These are phyloP conservation scores for Penstemon davidsonii DNA, from an alignment of 257 asterid species.

Conservation along the genomic window DNA sequence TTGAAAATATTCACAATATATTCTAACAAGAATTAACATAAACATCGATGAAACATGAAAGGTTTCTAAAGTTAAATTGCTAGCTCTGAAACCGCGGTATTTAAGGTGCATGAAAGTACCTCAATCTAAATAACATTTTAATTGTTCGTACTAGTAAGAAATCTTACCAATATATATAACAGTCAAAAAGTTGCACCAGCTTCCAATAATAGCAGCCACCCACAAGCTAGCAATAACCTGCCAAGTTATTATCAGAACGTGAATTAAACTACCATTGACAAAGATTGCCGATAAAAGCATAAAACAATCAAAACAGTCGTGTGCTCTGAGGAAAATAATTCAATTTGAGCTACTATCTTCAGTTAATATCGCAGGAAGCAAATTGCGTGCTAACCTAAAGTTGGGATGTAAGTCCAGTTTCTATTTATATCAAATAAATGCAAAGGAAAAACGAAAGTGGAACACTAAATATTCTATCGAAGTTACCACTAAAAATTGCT, in stretches of 20 bases:
- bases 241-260: conserved; percentile 12
- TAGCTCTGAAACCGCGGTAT: background rate
- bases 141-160: background rate
- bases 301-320: too few species aligned
- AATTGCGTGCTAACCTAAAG: too few species aligned
- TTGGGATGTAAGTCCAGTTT: too few species aligned
- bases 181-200: conserved; percentile 88
- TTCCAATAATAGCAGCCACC: conserved; percentile 77
- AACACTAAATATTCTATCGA: too few species aligned
- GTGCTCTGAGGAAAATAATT: too few species aligned
- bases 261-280: background rate
- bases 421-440: too few species aligned
- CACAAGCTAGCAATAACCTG: conserved; percentile 68
- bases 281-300: too few species aligned
- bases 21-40: background rate
- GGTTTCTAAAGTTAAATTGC: too few species aligned
- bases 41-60: background rate
- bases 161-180: conserved; percentile 62
- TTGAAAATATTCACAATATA: too few species aligned
- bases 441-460: too few species aligned
- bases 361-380: too few species aligned
- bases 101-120: background rate
- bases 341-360: too few species aligned
- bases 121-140: background rate
- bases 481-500: conserved; percentile 63